Percentiles rank a stretch among this genome's conserved stretches.
Conservation (phyloP, 371 early-diverging fungal species). For the Rhizopus sp. region DNA sequence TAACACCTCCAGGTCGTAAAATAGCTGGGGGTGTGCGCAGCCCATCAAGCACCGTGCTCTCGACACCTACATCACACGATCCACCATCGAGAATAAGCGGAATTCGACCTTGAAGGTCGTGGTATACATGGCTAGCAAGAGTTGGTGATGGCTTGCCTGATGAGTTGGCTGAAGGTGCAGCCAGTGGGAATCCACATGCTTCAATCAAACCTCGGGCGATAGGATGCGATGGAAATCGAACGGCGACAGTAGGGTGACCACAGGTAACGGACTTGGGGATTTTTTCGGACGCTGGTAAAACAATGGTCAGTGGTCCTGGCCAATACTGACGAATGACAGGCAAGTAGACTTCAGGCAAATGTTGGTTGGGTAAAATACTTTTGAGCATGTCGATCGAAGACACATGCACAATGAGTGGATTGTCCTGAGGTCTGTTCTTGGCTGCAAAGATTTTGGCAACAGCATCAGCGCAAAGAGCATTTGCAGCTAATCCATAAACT, state of each 20-base stretch:
- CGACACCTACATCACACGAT: constrained; percentile 91
- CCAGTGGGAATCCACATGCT: constrained; percentile 89
- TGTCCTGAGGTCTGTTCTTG: constrained; percentile 97
- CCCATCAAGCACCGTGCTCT: constrained; percentile 95
- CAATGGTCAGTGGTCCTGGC: constrained; percentile 99
- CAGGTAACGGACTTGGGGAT: constrained; percentile 86
- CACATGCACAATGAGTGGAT: constrained; percentile 99
- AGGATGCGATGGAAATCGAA: constrained; percentile 95
- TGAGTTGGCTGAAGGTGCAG: constrained; percentile 99
- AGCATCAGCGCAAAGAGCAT: constrained; percentile 76
- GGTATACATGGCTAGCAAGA: constrained; percentile 85
- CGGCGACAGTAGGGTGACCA: constrained; percentile 88
- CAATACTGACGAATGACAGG: constrained; percentile 77
- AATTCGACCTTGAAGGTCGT: constrained; percentile 86
- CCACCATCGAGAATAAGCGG: constrained; percentile 95
- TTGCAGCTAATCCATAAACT: constrained; percentile 98
- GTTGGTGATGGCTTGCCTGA: constrained; percentile 98
- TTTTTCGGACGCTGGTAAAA: constrained; percentile 74
- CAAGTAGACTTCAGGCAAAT: constrained; percentile 68
- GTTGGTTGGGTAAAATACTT: constrained; percentile 56
- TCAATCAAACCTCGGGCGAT: constrained; percentile 91
- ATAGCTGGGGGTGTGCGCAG: constrained; percentile 75
- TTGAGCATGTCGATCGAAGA: constrained; percentile 91
- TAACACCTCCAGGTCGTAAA: constrained; percentile 98
- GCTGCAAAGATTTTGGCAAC: constrained; percentile 86